These are phyloP conservation scores for Phytophthora cryptogea DNA, from an alignment of 352 stramenopile species.

Conservation along the genomic window DNA sequence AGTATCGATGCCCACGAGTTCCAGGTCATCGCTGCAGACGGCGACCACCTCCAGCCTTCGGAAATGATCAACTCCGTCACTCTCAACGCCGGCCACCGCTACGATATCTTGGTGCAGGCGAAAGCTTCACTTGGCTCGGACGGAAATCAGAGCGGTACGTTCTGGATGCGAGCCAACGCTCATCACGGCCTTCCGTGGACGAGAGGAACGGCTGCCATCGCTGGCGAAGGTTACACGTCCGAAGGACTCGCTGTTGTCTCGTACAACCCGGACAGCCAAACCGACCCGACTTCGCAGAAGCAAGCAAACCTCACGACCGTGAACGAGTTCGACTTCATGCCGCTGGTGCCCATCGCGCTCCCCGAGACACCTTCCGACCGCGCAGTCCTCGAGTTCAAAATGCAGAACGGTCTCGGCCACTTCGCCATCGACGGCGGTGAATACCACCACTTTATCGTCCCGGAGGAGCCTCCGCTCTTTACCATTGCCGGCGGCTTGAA, in stretches of 20 bases:
- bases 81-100: slow-evolving; percentile 38
- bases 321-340: slow-evolving; percentile 28
- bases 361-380: slow-evolving; percentile 20
- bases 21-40: slow-evolving; percentile 38
- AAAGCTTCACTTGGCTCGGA: slow-evolving; percentile 6
- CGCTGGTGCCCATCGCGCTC: slow-evolving; percentile 14
- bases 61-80: slow-evolving; percentile 32
- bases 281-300: slow-evolving; percentile 21
- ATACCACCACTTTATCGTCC: slow-evolving; percentile 25
- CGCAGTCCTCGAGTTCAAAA: slow-evolving; percentile 28
- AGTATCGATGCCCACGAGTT: slow-evolving; percentile 48
- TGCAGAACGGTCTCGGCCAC: slow-evolving; percentile 22
- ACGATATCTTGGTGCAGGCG: slow-evolving; percentile 38
- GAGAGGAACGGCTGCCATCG: slow-evolving; percentile 12
- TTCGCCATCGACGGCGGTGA: slow-evolving; percentile 32
- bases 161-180: slow-evolving; percentile 41
- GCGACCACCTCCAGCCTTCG: slow-evolving; percentile 33
- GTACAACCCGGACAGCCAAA: slow-evolving; percentile 1
- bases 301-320: slow-evolving; percentile 12
- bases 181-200: slow-evolving; percentile 35
- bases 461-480: slow-evolving; percentile 28
- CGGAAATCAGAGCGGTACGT: slow-evolving; percentile 5
- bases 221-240: slow-evolving; percentile 29
- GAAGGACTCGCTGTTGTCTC: slow-evolving; percentile 29
- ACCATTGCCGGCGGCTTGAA: slow-evolving; percentile 26